Evolutionary conservation across 2,329 filamentous ascomycete genomes (phyloP), one percentile per base, ranked within the genome.

Genomic region (Diaporthe amygdali): DNA sequence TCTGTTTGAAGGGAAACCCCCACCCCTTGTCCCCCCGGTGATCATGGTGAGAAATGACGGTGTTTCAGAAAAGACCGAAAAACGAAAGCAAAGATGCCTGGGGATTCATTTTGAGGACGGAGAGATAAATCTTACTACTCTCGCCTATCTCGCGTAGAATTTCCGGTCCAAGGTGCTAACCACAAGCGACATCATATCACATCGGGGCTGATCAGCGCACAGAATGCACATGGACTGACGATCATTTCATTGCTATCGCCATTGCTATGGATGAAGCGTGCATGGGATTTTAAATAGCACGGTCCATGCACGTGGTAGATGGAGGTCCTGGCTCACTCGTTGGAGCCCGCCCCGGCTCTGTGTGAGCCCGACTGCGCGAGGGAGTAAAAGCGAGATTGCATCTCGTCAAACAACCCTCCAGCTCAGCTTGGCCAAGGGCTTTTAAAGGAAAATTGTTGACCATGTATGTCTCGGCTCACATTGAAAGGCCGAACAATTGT

Each of bases 161-260:
- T n/a, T 27, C 41, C 59, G 27, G 10, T 20, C 10, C 30, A 37
- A 2, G 44, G 27, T 47, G 14, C 30, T 15, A 37, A n/a, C n/a
- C 59, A 64, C 59, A 64, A 64, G 59, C 59, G 59, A 64, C 44
- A 64, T 64, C 30, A 64, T 34, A 41, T 64, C 59, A n/a, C 14
- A 27, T n/a, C 20, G 22, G 9, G 47, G 41, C 5, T 34, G 27
- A 37, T 49, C 44, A 34, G 20, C 30, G 27, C 41, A 17, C 5
- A 8, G 46, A 22, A 14, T 14, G 10, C 37, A 14, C 25, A 32
- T 64, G 59, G 59, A 30, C 14, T 17, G 59, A 25, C 30, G 59
- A 64, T 64, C 59, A 37, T 64, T 47, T 64, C 39, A 46, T 49
- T 49, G 37, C 27, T 64, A 25, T 47, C 41, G n/a, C 20, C 27